phyloP scores from a whole-genome alignment of 2,329 filamentous ascomycete genomes.

The Claviceps pazoutovae region DNA sequence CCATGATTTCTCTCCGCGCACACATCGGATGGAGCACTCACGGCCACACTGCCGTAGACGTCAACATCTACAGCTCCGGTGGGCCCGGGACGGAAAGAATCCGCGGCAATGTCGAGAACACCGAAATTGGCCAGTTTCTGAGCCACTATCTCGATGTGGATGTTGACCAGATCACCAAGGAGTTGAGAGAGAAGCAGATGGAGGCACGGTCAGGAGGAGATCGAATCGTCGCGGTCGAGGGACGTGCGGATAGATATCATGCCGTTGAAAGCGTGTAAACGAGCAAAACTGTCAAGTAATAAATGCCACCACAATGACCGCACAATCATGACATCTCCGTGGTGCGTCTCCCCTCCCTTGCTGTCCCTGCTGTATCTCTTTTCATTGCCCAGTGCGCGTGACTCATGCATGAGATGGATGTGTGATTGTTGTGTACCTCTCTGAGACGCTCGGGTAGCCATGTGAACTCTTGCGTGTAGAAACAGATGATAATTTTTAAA shows the following conservation, averaged over 20 bases:
- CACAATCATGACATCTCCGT: no score
- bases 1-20: constrained; percentile 76
- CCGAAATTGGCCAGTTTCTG: constrained; percentile 74
- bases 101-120: constrained; percentile 87
- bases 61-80: constrained; percentile 83
- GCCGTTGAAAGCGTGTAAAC: not conserved
- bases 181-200: constrained; percentile 52
- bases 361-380: no score
- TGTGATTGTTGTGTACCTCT: no score
- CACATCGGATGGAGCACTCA: constrained; percentile 92
- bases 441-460: no score
- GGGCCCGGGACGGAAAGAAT: constrained; percentile 51
- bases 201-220: constrained; percentile 4
- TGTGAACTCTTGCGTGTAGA: no score
- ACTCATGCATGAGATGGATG: no score
- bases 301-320: no score
- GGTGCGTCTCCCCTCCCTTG: no score
- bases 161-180: constrained; percentile 61
- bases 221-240: not conserved
- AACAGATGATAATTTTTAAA: no score
- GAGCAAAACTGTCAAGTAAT: no score
- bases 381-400: no score
- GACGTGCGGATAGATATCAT: constrained; percentile 1
- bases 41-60: constrained; percentile 85
- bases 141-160: constrained; percentile 67